Conservation (phyloP, 2,329 filamentous ascomycete genomes). For the Stromatinia cepivora region DNA sequence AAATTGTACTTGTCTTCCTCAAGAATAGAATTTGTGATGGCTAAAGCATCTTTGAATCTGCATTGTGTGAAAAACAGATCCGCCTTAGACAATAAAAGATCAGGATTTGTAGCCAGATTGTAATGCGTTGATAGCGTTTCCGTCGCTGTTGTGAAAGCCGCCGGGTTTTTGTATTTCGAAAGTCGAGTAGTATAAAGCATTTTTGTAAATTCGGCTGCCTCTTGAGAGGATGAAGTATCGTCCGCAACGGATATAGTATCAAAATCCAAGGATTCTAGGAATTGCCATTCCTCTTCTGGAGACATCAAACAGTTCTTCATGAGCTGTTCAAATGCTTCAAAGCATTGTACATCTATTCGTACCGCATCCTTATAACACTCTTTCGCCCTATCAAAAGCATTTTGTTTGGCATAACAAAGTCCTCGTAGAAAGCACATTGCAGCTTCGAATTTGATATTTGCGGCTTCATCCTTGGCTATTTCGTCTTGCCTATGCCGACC, state of each 20-base stretch:
- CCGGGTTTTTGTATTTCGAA: conserved; percentile 90
- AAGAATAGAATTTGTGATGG: conserved; percentile 80
- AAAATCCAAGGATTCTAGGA: conserved; percentile 78
- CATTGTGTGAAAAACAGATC: conserved; percentile 94
- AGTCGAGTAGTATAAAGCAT: conserved; percentile 95
- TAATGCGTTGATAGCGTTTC: conserved; percentile 94
- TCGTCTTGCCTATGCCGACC: conserved; percentile 36
- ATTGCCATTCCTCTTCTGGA: conserved; percentile 69
- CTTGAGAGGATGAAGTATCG: conserved; percentile 69
- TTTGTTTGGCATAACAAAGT: conserved; percentile 93
- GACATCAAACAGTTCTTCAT: conserved; percentile 95
- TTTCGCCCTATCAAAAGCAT: conserved; percentile 94
- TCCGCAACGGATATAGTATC: conserved; percentile 71
- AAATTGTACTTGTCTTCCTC: conserved; percentile 87
- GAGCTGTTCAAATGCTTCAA: conserved; percentile 95
- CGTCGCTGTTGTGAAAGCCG: conserved; percentile 78
- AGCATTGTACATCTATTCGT: conserved; percentile 95
- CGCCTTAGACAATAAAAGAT: conserved; percentile 85
- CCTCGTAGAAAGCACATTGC: conserved; percentile 96
- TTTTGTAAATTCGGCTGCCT: conserved; percentile 90
- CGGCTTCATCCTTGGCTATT: conserved; percentile 60
- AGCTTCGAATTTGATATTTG: conserved; percentile 83
- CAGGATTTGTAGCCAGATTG: conserved; percentile 79
- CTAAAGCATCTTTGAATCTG: conserved; percentile 82
- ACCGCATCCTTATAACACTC: conserved; percentile 99